These are phyloP conservation scores for Nannochloris sp. DNA, from an alignment of 139 green algal species.

Conservation along the genomic window DNA sequence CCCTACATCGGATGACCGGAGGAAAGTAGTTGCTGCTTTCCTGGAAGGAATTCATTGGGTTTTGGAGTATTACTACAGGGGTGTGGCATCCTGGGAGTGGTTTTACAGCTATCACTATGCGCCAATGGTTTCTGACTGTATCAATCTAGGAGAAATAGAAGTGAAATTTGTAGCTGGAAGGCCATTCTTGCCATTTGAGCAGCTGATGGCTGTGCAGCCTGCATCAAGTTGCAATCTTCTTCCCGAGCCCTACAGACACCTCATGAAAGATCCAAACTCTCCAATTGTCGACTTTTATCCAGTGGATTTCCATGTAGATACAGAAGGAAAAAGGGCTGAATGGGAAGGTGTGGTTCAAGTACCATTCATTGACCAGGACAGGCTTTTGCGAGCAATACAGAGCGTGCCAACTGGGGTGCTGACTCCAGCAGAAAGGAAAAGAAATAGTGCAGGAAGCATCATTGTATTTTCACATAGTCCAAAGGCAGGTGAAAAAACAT, in stretches of 20 bases:
- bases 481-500: slow-evolving; percentile 33
- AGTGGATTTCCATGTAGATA: slow-evolving; percentile 63
- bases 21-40: slow-evolving; percentile 49
- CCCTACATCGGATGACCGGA: slow-evolving; percentile 4
- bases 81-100: slow-evolving; percentile 85
- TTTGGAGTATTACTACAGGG: slow-evolving; percentile 90
- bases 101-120: slow-evolving; percentile 93
- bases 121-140: slow-evolving; percentile 70
- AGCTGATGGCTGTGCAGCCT: slow-evolving; percentile 86
- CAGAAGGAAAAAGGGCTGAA: slow-evolving; percentile 85
- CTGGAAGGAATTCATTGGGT: slow-evolving; percentile 78
- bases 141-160: slow-evolving; percentile 6
- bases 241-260: slow-evolving; percentile 58
- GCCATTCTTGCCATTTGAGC: slow-evolving; percentile 81
- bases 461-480: slow-evolving; percentile 44
- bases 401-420: slow-evolving; percentile 35
- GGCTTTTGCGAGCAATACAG: slow-evolving; percentile 48
- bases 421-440: slow-evolving; percentile 44
- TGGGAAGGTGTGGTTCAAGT: slow-evolving; percentile 83
- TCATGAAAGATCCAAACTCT: slow-evolving; percentile 69
- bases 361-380: slow-evolving; percentile 63
- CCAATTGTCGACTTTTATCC: slow-evolving; percentile 88
- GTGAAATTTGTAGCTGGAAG: slow-evolving; percentile 56
- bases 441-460: slow-evolving; percentile 66
- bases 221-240: slow-evolving; percentile 53